Evolutionary conservation across 1,284 basidiomycete genomes (phyloP).

Genomic region (Pseudozyma sp.): DNA sequence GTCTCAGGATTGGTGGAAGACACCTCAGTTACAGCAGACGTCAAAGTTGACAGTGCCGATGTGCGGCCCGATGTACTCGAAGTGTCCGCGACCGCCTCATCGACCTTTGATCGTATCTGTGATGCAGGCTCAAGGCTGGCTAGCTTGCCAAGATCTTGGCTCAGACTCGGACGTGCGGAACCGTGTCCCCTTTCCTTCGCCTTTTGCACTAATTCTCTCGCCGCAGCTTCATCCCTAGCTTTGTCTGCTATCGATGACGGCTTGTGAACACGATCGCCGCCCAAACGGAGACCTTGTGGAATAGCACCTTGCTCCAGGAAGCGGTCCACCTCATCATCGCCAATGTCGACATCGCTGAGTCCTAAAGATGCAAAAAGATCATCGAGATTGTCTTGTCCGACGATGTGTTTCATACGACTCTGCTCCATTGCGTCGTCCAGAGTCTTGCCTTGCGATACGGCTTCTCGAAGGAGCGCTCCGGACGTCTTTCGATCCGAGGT

Average conservation of each 20-base stretch:
- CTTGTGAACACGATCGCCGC: slow-evolving; percentile 46
- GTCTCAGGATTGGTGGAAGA: slow-evolving; percentile 3
- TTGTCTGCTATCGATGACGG: slow-evolving; percentile 48
- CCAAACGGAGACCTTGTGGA: slow-evolving; percentile 45
- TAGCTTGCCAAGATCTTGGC: slow-evolving; percentile 3
- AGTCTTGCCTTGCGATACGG: slow-evolving; percentile 48
- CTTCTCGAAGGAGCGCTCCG: slow-evolving; percentile 44
- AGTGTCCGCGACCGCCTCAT: slow-evolving; percentile 6
- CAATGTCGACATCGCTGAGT: slow-evolving; percentile 57
- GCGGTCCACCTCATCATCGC: slow-evolving; percentile 61
- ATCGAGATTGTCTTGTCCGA: slow-evolving; percentile 55
- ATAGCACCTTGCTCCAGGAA: slow-evolving; percentile 59
- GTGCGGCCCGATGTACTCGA: slow-evolving; percentile 2
- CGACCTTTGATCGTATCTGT: slow-evolving; percentile 10
- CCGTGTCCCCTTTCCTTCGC: slow-evolving; percentile 47
- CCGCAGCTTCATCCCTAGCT: slow-evolving; percentile 52
- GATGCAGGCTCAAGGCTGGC: slow-evolving; percentile 12
- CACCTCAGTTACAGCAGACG: background rate
- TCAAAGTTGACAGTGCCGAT: slow-evolving; percentile 1
- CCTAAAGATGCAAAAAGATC: slow-evolving; percentile 64
- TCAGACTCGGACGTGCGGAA: slow-evolving; percentile 29
- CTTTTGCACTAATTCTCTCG: slow-evolving; percentile 43
- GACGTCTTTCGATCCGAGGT: slow-evolving; percentile 50
- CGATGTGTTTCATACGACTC: slow-evolving; percentile 44
- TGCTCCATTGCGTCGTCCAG: slow-evolving; percentile 52